Evolutionary conservation across 441 rosid species (phyloP).

Genomic region (Gossypium armourianum): DNA sequence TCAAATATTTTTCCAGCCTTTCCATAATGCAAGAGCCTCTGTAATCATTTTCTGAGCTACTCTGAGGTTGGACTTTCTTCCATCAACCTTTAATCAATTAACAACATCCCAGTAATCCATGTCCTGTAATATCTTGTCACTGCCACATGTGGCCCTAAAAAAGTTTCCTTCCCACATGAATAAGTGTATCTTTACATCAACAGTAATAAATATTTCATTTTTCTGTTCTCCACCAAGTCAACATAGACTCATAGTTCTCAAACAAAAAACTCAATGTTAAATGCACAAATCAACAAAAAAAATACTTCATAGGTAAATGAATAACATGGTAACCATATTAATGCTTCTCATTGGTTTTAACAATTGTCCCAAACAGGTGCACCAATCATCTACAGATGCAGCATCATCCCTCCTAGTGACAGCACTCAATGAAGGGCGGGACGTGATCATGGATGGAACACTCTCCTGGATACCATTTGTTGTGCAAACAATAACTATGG

Average conservation of each 20-base stretch:
- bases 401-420: constrained; percentile 95
- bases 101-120: background rate
- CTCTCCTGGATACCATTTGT: constrained; percentile 97
- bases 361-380: constrained; percentile 44
- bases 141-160: background rate
- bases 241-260: background rate
- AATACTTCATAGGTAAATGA: background rate
- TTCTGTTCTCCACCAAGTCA: background rate
- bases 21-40: background rate
- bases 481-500: constrained; percentile 89
- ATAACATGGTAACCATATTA: background rate
- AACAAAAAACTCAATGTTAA: background rate
- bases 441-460: constrained; percentile 95
- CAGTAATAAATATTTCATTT: background rate
- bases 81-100: background rate
- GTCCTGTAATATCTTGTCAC: background rate
- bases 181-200: background rate
- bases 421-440: constrained; percentile 86
- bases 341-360: background rate
- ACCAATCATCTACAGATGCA: constrained; percentile 93
- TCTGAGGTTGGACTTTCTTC: background rate
- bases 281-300: background rate
- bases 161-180: background rate
- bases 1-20: constrained; percentile 4
- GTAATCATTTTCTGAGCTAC: background rate